Percentiles rank a stretch among this genome's conserved stretches.
Conservation (phyloP, 176 grass and related monocot genomes). For the Raddia distichophylla region DNA sequence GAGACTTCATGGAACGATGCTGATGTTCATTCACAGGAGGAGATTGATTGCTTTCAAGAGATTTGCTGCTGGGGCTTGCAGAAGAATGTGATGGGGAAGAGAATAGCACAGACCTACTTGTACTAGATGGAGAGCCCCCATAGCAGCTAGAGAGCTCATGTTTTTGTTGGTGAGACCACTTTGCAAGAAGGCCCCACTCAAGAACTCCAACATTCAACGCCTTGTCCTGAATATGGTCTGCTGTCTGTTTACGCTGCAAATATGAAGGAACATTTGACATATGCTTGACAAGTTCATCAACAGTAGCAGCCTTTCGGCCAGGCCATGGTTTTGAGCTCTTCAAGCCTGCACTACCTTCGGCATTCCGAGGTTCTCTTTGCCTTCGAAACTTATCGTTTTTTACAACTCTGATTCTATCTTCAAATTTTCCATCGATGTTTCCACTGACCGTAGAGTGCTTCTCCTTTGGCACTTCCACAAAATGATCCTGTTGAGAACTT, state of each 20-base stretch:
- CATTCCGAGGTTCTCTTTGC: conserved; percentile 34
- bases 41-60: conserved; percentile 56
- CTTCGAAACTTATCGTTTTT: conserved; percentile 53
- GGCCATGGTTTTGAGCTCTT: conserved; percentile 91
- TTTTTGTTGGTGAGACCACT: conserved; percentile 72
- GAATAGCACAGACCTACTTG: conserved; percentile 45
- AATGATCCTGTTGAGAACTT: conserved; percentile 43
- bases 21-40: conserved; percentile 42
- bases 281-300: conserved; percentile 90
- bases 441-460: conserved; percentile 34
- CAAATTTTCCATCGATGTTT: conserved; percentile 54
- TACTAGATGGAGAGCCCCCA: conserved; percentile 52
- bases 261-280: conserved; percentile 93
- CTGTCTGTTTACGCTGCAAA: conserved; percentile 60
- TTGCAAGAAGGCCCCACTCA: conserved; percentile 83
- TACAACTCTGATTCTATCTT: conserved; percentile 61
- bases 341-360: conserved; percentile 44
- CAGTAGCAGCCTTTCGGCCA: conserved; percentile 50
- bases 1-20: conserved; percentile 37
- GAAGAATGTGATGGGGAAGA: conserved; percentile 58
- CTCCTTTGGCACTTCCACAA: conserved; percentile 45
- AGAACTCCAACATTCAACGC: conserved; percentile 89
- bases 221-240: conserved; percentile 68
- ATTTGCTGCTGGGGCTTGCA: conserved; percentile 53
- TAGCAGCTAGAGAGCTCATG: conserved; percentile 38